Percentiles rank a stretch among this genome's conserved stretches.
phyloP scores from a whole-genome alignment of 2,329 filamentous ascomycete species.

The Pseudocercospora musae region DNA sequence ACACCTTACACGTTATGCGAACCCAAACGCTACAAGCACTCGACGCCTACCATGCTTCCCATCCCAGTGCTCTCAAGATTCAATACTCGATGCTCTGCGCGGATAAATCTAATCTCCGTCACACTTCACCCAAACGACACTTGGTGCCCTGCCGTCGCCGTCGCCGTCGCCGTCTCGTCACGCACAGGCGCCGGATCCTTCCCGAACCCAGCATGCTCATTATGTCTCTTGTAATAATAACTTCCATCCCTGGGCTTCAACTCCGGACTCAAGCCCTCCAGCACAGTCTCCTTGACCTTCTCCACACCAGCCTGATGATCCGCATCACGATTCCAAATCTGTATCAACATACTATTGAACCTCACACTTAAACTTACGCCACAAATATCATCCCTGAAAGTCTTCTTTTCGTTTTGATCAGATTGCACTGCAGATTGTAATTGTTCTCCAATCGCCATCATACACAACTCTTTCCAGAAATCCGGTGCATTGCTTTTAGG shows the following conservation, averaged over 20 bases:
- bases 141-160: background rate
- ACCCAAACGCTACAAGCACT: background rate
- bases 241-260: slow-evolving; percentile 63
- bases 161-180: background rate
- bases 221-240: slow-evolving; percentile 79
- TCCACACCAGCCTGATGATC: slow-evolving; percentile 76
- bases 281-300: slow-evolving; percentile 66
- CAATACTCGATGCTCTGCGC: background rate
- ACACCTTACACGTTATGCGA: background rate
- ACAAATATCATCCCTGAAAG: slow-evolving; percentile 74
- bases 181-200: background rate
- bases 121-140: background rate
- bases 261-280: slow-evolving; percentile 70
- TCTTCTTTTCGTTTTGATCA: slow-evolving; percentile 43
- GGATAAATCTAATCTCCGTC: slow-evolving; percentile 10
- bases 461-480: slow-evolving; percentile 77
- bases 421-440: slow-evolving; percentile 68
- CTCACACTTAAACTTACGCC: slow-evolving; percentile 83
- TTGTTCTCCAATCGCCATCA: slow-evolving; percentile 79
- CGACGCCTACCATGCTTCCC: background rate
- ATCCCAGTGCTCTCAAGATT: background rate
- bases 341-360: slow-evolving; percentile 84
- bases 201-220: slow-evolving; percentile 71
- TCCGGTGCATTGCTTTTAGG: slow-evolving; percentile 68
- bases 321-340: slow-evolving; percentile 89